Conservation (phyloP, 805 yeast species). For the Tetrapisispora nanseiensis region DNA sequence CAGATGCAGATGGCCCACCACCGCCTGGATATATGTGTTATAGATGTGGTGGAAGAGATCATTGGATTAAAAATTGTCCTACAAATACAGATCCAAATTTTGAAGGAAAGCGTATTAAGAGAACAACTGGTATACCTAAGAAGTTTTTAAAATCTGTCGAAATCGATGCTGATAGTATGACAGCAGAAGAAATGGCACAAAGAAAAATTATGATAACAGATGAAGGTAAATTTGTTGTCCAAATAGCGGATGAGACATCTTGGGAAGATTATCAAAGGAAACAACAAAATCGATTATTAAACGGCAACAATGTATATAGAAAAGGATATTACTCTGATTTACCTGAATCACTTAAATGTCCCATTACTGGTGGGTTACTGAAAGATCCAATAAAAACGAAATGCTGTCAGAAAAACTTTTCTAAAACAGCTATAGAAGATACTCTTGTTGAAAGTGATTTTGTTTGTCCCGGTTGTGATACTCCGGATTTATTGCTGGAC, state of each 20-base stretch:
- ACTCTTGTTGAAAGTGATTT: constrained; percentile 72
- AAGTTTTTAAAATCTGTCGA: constrained; percentile 81
- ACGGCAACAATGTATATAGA: constrained; percentile 37
- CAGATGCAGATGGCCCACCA: constrained; percentile 52
- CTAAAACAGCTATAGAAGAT: constrained; percentile 56
- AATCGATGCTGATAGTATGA: constrained; percentile 38
- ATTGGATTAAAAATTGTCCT: constrained; percentile 95
- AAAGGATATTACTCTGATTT: constrained; percentile 34
- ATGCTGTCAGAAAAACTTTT: constrained; percentile 56
- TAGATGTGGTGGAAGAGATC: constrained; percentile 91
- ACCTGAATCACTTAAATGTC: constrained; percentile 60
- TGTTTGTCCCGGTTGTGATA: constrained; percentile 79
- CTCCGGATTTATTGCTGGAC: constrained; percentile 67
- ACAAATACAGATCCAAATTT: constrained; percentile 85
- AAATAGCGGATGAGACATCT: constrained; percentile 86
- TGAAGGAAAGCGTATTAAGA: constrained; percentile 82
- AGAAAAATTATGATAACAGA: constrained; percentile 76
- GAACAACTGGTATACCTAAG: constrained; percentile 96
- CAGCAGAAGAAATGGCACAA: constrained; percentile 50
- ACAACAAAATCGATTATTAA: constrained; percentile 27
- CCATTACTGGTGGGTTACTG: constrained; percentile 55
- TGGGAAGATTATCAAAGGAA: constrained; percentile 83
- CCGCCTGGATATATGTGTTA: constrained; percentile 96
- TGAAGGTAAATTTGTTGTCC: constrained; percentile 90
- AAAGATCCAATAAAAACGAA: constrained; percentile 72